phyloP scores from a whole-genome alignment of 176 grass and related monocot species.

The Ensete ventricosum region DNA sequence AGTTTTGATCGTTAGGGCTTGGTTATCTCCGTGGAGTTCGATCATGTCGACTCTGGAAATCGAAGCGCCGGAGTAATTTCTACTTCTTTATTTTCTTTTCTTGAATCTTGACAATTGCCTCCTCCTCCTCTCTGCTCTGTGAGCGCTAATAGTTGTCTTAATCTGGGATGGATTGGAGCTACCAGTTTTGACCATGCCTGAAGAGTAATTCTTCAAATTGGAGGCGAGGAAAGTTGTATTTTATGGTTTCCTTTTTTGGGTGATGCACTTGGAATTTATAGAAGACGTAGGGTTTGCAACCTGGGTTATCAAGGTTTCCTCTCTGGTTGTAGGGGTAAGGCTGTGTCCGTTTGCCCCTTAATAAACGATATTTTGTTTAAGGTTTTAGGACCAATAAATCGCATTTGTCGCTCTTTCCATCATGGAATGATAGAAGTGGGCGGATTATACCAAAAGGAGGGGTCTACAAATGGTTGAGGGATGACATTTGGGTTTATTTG shows the following conservation, averaged over 20 bases:
- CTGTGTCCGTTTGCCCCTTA: not conserved
- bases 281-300: not conserved
- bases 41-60: conserved; percentile 78
- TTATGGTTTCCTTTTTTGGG: not conserved
- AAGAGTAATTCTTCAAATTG: not conserved
- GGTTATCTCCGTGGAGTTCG: not conserved
- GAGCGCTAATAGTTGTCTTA: not conserved
- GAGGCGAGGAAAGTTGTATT: not conserved
- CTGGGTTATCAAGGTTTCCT: not conserved
- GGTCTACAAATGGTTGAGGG: not conserved
- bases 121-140: conserved; percentile 16
- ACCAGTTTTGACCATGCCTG: not conserved
- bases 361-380: not conserved
- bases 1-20: too few species aligned
- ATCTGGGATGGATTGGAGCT: not conserved
- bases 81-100: not conserved
- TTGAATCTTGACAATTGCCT: not conserved
- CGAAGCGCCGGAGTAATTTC: conserved; percentile 87
- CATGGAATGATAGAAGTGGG: not conserved
- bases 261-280: not conserved
- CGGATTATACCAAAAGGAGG: not conserved
- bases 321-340: not conserved
- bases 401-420: not conserved
- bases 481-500: not conserved
- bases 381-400: not conserved